A percentile compares a stretch with the other conserved stretches of the same genome.
phyloP scores from a whole-genome alignment of 805 yeast species.

The Geotrichum ghanense region DNA sequence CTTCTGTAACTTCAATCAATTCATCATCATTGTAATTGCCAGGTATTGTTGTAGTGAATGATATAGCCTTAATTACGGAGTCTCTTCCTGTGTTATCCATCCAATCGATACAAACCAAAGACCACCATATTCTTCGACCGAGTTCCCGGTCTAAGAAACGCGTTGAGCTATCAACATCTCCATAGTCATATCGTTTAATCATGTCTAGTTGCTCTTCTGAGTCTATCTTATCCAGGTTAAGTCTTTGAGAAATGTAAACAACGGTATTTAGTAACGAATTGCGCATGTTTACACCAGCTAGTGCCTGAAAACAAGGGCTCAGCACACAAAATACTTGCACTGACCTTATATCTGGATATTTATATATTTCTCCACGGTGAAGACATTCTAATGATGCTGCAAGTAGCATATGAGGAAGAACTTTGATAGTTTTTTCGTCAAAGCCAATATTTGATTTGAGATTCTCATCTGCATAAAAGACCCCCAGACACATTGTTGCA shows the following conservation, averaged over 20 bases:
- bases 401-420: not conserved
- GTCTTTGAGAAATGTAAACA: not conserved
- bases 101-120: slow-evolving; percentile 2
- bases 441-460: not conserved
- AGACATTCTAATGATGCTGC: slow-evolving; percentile 3
- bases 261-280: not conserved
- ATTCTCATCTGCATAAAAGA: not conserved
- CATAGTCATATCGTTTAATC: not conserved
- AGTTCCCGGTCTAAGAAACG: slow-evolving; percentile 3
- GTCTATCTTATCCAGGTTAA: slow-evolving; percentile 1
- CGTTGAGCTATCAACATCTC: not conserved
- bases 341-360: slow-evolving; percentile 2
- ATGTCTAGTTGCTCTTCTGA: not conserved
- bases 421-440: not conserved
- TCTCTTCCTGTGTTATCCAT: not conserved
- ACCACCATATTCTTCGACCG: slow-evolving; percentile 2
- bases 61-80: not conserved
- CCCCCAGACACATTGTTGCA: not conserved
- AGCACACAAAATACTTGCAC: slow-evolving; percentile 4
- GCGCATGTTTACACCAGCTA: not conserved
- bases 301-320: not conserved
- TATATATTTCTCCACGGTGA: slow-evolving; percentile 2
- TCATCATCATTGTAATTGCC: not conserved
- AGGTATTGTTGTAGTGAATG: not conserved
- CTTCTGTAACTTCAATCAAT: not conserved